Evolutionary conservation across 176 grass and related monocot species (phyloP).

Genomic region (Musa itinerans): DNA sequence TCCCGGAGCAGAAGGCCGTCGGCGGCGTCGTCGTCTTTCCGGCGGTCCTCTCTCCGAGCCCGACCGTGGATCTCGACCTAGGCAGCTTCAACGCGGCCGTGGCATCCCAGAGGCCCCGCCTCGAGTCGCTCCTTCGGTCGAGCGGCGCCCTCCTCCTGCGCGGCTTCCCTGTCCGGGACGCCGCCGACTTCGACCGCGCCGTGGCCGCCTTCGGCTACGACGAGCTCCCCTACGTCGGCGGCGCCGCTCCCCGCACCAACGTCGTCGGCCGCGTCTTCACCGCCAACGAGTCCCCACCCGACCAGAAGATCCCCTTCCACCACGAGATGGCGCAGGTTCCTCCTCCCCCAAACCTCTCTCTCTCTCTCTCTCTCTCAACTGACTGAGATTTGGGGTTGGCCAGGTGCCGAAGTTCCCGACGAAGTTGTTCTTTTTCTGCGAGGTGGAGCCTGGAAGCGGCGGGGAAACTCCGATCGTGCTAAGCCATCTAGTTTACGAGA

Average conservation of each 20-base stretch:
- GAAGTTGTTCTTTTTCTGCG: slow-evolving; percentile 95
- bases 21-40: slow-evolving; percentile 62
- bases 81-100: slow-evolving; percentile 36
- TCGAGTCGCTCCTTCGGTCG: slow-evolving; percentile 59
- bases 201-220: slow-evolving; percentile 78
- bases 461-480: slow-evolving; percentile 81
- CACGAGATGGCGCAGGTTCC: slow-evolving; percentile 97
- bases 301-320: slow-evolving; percentile 95
- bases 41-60: slow-evolving; percentile 41
- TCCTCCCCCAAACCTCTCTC: background rate
- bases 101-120: slow-evolving; percentile 29
- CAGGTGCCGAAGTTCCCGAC: slow-evolving; percentile 76
- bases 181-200: slow-evolving; percentile 57
- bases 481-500: slow-evolving; percentile 70
- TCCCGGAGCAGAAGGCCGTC: slow-evolving; percentile 54
- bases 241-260: slow-evolving; percentile 79
- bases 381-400: background rate
- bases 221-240: slow-evolving; percentile 85
- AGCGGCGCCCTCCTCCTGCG: slow-evolving; percentile 70
- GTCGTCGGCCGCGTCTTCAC: slow-evolving; percentile 87
- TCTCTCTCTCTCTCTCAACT: background rate
- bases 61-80: background rate
- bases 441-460: slow-evolving; percentile 53
- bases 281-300: slow-evolving; percentile 89
- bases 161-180: slow-evolving; percentile 42